These are phyloP conservation scores for Pulveroboletus sp. DNA, from an alignment of 1,284 basidiomycete species.

Conservation along the genomic window DNA sequence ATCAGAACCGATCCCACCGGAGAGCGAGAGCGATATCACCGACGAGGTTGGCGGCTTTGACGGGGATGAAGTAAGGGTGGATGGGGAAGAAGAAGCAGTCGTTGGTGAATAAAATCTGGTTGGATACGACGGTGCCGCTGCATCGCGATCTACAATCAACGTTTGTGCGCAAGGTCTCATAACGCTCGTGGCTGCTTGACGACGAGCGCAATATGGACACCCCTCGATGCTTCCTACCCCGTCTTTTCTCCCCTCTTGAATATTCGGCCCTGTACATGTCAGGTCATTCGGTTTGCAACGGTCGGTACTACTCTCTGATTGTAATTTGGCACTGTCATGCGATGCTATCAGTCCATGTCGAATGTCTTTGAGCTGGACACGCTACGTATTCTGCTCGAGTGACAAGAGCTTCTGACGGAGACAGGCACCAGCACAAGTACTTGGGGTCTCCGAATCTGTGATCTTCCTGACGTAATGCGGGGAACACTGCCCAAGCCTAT, in stretches of 20 bases:
- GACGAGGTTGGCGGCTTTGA: conserved; percentile 30
- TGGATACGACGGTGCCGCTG: conserved; percentile 22
- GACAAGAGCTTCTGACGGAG: too few species aligned
- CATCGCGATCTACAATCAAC: conserved; percentile 15
- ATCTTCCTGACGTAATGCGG: background rate
- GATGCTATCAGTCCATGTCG: conserved; percentile 3
- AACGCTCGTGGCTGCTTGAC: conserved; percentile 16
- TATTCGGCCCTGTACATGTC: background rate
- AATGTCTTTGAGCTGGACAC: background rate
- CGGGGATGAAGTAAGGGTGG: conserved; percentile 21
- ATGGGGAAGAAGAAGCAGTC: conserved; percentile 20
- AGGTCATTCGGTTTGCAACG: background rate
- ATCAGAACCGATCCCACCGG: conserved; percentile 35
- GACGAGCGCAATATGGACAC: conserved; percentile 8
- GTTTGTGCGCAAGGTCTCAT: background rate
- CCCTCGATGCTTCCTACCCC: conserved; percentile 11
- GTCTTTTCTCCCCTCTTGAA: conserved; percentile 13
- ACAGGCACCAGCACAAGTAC: too few species aligned
- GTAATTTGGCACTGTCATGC: conserved; percentile 1
- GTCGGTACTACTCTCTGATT: background rate
- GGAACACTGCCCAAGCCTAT: too few species aligned
- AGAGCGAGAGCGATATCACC: conserved; percentile 40
- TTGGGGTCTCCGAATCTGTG: too few species aligned
- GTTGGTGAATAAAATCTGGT: conserved; percentile 12
- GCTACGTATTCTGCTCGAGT: background rate